Base-by-base conservation (phyloP, 345 rosid genomes). In the Aquilaria yunnanensis region DNA sequence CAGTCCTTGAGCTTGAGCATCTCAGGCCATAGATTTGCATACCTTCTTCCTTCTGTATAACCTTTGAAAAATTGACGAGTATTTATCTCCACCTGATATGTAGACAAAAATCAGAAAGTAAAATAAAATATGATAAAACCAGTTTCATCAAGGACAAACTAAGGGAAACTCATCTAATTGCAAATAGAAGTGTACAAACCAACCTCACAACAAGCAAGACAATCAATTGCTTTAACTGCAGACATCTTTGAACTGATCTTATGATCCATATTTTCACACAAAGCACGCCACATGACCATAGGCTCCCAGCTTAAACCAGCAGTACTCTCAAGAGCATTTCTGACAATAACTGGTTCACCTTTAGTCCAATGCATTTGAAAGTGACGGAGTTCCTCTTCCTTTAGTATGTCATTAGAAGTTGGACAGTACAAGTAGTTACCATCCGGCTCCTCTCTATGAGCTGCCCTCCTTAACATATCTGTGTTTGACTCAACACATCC, bases 1-100 rank as follows among this genome's bases (percentile, higher is more conserved):
- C 97, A 93, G 67, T 93, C 98, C 69, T 93, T 93, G 9, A 93
- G 81, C 83, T 93, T 93, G 64, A 93, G 79, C 95, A 93, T 90
- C 81, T 80, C 83, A 6, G 97, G 98, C 98, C 98, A 93, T 47
- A 79, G 80, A 80, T 90, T 90, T 0, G 7, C 4, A 67, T 86
- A 93, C 6, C 57, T 76, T 77, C 96, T 87, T 60, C 98, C 98
- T 70, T 82, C 76, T 5, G 13, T 65, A 68, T 93, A 93, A 48
- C 98, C 97, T 72, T 88, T 70, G 77, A 90, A 88, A 80, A 93
- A 90, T 41, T 66, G 80, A 3, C 70, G 72, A 32, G 92, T 77
- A 69, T 73, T 77, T 41, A 93, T 86, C 65, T 75, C 85, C 74
- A 92, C 90, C 96, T 91, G 83, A 66, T 50, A 58, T 8, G 53